These are phyloP conservation scores for Anthracocystis setariae DNA, from an alignment of 1,284 basidiomycete genomes.

Conservation along the genomic window DNA sequence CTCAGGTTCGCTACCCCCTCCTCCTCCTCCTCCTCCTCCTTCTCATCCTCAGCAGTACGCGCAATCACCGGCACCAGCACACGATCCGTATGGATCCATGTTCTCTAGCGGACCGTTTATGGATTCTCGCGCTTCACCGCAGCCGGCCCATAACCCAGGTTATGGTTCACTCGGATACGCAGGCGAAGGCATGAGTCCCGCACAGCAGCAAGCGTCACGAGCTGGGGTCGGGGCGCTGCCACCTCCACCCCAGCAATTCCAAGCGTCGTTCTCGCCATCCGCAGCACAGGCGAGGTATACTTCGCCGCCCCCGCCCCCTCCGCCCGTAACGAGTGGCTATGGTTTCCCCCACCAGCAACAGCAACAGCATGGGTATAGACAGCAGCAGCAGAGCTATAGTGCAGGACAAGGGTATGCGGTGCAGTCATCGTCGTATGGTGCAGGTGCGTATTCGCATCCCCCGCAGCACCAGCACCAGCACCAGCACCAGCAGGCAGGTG, in stretches of 20 bases:
- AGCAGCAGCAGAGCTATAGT: conserved; percentile 21
- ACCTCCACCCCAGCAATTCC: conserved; percentile 35
- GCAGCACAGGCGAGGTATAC: conserved; percentile 19
- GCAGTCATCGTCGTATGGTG: conserved; percentile 16
- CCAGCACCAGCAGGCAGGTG: conserved; percentile 1
- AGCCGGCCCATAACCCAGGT: neutral
- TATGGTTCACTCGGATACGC: conserved; percentile 20
- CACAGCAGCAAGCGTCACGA: conserved; percentile 6
- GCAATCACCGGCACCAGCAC: conserved; percentile 1
- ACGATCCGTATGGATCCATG: conserved; percentile 38
- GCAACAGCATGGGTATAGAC: conserved; percentile 12
- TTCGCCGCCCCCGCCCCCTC: no score
- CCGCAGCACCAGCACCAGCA: conserved; percentile 13
- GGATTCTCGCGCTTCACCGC: conserved; percentile 25
- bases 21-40: conserved; percentile 11
- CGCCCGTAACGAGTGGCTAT: conserved; percentile 1
- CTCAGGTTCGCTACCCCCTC: conserved; percentile 3
- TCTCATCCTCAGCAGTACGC: conserved; percentile 2
- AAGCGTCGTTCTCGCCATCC: conserved; percentile 14
- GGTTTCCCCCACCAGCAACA: no score
- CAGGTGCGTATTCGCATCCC: neutral
- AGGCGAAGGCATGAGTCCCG: neutral
- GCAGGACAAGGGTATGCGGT: conserved; percentile 6
- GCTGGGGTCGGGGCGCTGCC: conserved; percentile 12
- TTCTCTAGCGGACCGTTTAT: conserved; percentile 38